These are phyloP conservation scores for Chaetothyriales sp. DNA, from an alignment of 2,329 filamentous ascomycete genomes.

Conservation along the genomic window DNA sequence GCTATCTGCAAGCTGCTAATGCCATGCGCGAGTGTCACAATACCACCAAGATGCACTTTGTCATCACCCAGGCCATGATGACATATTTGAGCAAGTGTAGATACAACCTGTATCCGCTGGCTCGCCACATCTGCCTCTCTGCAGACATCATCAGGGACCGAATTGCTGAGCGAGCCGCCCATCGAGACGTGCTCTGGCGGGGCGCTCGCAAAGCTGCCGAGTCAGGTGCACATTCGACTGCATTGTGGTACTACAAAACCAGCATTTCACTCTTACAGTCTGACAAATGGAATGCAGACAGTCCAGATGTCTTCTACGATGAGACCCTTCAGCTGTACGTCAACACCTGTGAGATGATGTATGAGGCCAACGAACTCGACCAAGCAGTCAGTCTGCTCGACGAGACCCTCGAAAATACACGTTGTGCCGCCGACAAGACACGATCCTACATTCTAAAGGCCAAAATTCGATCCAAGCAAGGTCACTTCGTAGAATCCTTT, in stretches of 20 bases:
- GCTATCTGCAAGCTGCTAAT: slow-evolving; percentile 64
- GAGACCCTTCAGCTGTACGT: slow-evolving; percentile 73
- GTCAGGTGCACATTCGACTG: slow-evolving; percentile 68
- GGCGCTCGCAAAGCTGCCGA: slow-evolving; percentile 67
- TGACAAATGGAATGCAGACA: slow-evolving; percentile 58
- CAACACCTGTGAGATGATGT: slow-evolving; percentile 67
- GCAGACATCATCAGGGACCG: slow-evolving; percentile 58
- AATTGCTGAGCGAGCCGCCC: slow-evolving; percentile 48
- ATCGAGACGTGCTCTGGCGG: slow-evolving; percentile 62
- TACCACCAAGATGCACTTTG: slow-evolving; percentile 72
- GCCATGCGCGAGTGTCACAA: slow-evolving; percentile 55
- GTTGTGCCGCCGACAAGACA: slow-evolving; percentile 63
- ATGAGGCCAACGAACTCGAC: slow-evolving; percentile 59
- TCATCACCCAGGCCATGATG: slow-evolving; percentile 68
- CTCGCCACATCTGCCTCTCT: slow-evolving; percentile 68
- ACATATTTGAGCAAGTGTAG: slow-evolving; percentile 52
- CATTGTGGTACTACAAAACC: slow-evolving; percentile 65
- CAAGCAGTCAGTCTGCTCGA: slow-evolving; percentile 56
- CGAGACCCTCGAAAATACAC: slow-evolving; percentile 56
- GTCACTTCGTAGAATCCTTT: slow-evolving; percentile 58
- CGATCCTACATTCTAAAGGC: slow-evolving; percentile 74
- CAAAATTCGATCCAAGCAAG: slow-evolving; percentile 60
- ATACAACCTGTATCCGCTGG: slow-evolving; percentile 55
- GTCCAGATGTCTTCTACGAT: slow-evolving; percentile 64
- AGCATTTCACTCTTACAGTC: slow-evolving; percentile 69